Base-by-base conservation (phyloP, 208 protist genomes). In the Wallacemonas sp. region DNA sequence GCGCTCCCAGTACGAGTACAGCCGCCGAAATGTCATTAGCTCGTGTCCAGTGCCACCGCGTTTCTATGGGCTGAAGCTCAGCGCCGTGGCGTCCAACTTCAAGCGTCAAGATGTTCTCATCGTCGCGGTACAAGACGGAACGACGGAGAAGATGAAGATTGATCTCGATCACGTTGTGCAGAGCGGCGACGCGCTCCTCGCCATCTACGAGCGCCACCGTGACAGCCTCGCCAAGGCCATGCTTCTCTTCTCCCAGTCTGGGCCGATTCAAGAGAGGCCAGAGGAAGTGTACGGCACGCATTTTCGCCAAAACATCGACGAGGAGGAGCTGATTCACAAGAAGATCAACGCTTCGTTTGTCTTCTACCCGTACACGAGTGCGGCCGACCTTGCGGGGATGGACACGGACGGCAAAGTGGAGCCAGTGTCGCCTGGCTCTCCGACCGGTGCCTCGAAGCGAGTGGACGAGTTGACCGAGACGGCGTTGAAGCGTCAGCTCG, bases 1-100 rank as follows among this genome's bases (percentile, higher is more conserved):
- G 87, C 82, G 88, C 64, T 70, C 54, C 23, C 76, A 84, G 64
- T 95, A 95, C 70, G 83, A 92, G 65, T 93, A 92, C 74, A 91
- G 82, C 44, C 65, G 87, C 26, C 80, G 85, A 38, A 87, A 92
- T 59, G 78, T 87, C 0, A 81, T 95, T 66, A 86, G 79, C 48
- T 84, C 74, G 18, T 91, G 74, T 59, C 64, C 70, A 1, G 78
- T 91, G 26, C 90, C 90, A 12, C 59, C 64, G 64, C 74, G 75
- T 36, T 92, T 95, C 64, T 68, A 81, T 0, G 81, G 78, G 18
- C 18, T 61, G 1, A 63, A 64, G 41, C 77, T 95, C 20, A 65
- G 70, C 22, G 61, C 70, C 0, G 76, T 89, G 4, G 69, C 89
- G 2, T 64, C 62, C 1, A 57, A 59, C 29, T 86, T 93, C 67